A percentile compares a stretch with the other conserved stretches of the same genome.
Evolutionary conservation across 2,329 filamentous ascomycete species (phyloP).

Genomic region (Fusarium caatingaense): DNA sequence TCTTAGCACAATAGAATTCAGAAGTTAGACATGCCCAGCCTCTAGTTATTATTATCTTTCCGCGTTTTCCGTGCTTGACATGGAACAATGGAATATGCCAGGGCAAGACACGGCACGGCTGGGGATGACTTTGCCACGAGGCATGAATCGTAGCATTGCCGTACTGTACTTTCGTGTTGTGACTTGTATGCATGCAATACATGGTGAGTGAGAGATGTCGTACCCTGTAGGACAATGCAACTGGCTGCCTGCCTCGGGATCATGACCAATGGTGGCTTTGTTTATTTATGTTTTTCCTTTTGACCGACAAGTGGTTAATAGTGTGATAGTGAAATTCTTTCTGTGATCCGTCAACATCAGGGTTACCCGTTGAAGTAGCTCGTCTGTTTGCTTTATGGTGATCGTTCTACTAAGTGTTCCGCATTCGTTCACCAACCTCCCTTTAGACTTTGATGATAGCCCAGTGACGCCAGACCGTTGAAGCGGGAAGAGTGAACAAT

Average conservation of each 20-base stretch:
- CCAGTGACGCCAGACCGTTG: not conserved
- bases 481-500: not conserved
- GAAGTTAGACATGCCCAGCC: not conserved
- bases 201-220: not conserved
- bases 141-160: conserved; percentile 1
- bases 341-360: not conserved
- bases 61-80: conserved; percentile 6
- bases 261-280: not conserved
- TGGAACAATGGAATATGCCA: conserved; percentile 17
- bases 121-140: conserved; percentile 28
- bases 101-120: conserved; percentile 23
- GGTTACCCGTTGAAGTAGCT: not conserved
- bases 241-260: not conserved
- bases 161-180: conserved; percentile 12
- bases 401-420: not conserved
- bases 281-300: conserved; percentile 1
- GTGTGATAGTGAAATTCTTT: not conserved
- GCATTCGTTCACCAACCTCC: not conserved
- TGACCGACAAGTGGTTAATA: conserved; percentile 12
- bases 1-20: not conserved
- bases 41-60: conserved; percentile 7
- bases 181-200: conserved; percentile 27
- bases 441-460: not conserved
- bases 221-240: conserved; percentile 9
- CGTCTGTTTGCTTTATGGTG: not conserved